Evolutionary conservation across 139 green algal genomes (phyloP).

Genomic region (Chlorella ohadii): DNA sequence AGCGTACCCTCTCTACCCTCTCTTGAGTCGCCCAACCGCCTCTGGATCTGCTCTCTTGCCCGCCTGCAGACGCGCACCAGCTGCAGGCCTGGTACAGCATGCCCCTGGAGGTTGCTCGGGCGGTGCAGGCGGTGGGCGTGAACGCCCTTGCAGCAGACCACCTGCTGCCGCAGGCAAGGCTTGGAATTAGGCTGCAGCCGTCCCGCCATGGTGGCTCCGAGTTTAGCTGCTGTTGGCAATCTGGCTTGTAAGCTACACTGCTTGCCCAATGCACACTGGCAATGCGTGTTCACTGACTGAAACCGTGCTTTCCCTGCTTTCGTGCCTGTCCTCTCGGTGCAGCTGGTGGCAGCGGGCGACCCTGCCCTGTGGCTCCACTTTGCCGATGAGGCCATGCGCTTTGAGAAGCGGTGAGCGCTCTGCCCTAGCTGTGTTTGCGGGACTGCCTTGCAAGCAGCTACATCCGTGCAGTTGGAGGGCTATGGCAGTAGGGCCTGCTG

Average conservation of each 20-base stretch:
- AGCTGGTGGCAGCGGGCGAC: constrained; percentile 33
- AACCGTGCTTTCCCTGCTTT: too few species aligned
- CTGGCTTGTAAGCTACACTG: background rate
- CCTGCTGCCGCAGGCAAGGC: constrained; percentile 49
- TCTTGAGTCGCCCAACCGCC: too few species aligned
- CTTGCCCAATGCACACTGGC: too few species aligned
- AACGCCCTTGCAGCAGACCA: constrained; percentile 45
- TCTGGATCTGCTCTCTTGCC: background rate
- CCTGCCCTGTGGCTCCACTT: constrained; percentile 53
- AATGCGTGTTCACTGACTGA: too few species aligned
- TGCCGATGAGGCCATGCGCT: constrained; percentile 46
- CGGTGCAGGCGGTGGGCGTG: constrained; percentile 40
- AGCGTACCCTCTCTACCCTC: background rate
- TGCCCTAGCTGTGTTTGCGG: background rate
- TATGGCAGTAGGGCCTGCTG: too few species aligned
- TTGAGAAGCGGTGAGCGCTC: constrained; percentile 42
- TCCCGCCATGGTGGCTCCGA: background rate
- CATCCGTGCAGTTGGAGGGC: too few species aligned
- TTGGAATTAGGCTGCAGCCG: too few species aligned
- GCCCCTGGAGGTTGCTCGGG: constrained; percentile 55
- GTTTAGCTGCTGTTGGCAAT: background rate
- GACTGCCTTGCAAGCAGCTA: too few species aligned
- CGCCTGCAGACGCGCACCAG: constrained; percentile 17
- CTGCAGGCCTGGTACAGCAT: constrained; percentile 40
- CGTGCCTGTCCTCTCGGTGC: too few species aligned